phyloP scores from a whole-genome alignment of 1,139 yeast species.

The Zygosaccharomyces pseudobailii region DNA sequence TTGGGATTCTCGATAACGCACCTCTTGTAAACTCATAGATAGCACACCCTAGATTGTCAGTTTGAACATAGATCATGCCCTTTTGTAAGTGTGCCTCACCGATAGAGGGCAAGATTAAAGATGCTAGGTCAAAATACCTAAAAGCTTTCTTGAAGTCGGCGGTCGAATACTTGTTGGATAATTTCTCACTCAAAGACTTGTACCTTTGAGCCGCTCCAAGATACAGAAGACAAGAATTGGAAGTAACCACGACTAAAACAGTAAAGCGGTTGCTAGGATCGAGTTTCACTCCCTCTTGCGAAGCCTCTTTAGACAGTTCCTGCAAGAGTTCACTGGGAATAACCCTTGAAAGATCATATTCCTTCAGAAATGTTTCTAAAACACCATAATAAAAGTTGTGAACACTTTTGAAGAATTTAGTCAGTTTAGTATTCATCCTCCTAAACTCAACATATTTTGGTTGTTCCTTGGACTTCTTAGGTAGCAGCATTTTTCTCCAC shows the following conservation, averaged over 20 bases:
- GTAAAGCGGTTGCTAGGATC: constrained; percentile 21
- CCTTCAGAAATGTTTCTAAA: constrained; percentile 29
- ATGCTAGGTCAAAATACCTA: constrained; percentile 48
- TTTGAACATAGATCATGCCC: constrained; percentile 50
- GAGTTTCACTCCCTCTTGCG: constrained; percentile 24
- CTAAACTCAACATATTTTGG: constrained; percentile 49
- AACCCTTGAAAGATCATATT: constrained; percentile 16
- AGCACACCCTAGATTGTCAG: constrained; percentile 39
- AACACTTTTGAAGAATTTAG: constrained; percentile 45
- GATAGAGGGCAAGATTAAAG: constrained; percentile 54
- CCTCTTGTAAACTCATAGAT: constrained; percentile 56
- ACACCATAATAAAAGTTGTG: constrained; percentile 44
- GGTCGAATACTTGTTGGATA: constrained; percentile 39
- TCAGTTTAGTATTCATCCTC: constrained; percentile 48
- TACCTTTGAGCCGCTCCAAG: constrained; percentile 61
- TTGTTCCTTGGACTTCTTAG: constrained; percentile 24
- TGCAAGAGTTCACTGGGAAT: constrained; percentile 18
- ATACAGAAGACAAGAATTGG: constrained; percentile 51
- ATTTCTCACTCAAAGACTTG: constrained; percentile 43
- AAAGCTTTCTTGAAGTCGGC: constrained; percentile 43
- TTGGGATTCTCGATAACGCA: constrained; percentile 49
- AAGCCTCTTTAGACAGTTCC: constrained; percentile 21
- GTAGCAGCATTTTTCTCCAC: constrained; percentile 25
- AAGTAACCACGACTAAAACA: constrained; percentile 44
- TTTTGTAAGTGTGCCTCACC: constrained; percentile 61